Percentiles rank a stretch among this genome's conserved stretches.
Conservation (phyloP, 1,139 yeast species). For the Petasospora fabianii region DNA sequence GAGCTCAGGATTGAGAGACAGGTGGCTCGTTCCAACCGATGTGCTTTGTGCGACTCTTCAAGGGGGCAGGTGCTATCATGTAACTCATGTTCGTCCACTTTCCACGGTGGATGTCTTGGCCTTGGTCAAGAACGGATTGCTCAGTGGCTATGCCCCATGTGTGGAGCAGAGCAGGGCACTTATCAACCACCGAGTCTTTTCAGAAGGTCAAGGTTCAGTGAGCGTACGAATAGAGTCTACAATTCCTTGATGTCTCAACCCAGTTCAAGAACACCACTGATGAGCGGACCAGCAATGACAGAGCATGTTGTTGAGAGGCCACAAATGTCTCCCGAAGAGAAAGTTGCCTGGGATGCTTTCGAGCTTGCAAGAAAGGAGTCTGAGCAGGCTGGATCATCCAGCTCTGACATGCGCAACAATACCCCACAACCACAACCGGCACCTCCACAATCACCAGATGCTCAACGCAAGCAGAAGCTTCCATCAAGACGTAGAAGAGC, state of each 20-base stretch:
- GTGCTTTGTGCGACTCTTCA: conserved; percentile 24
- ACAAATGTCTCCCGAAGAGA: conserved; percentile 21
- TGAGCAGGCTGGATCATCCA: not conserved
- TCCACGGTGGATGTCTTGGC: conserved; percentile 27
- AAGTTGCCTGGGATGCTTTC: conserved; percentile 23
- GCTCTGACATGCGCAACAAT: not conserved
- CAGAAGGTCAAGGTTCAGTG: conserved; percentile 25
- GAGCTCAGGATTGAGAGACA: conserved; percentile 20
- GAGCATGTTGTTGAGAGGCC: conserved; percentile 13
- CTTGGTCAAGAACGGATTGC: conserved; percentile 8
- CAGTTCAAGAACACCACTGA: not conserved
- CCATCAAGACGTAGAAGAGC: conserved; percentile 20
- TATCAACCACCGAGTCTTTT: conserved; percentile 20
- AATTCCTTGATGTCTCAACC: conserved; percentile 12
- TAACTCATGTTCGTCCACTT: conserved; percentile 24
- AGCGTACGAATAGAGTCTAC: conserved; percentile 26
- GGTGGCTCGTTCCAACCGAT: conserved; percentile 22
- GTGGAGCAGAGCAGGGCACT: conserved; percentile 25
- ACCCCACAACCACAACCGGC: not conserved
- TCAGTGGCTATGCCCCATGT: conserved; percentile 28
- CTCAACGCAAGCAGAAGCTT: conserved; percentile 18
- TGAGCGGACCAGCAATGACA: conserved; percentile 5
- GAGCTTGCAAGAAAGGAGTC: conserved; percentile 18
- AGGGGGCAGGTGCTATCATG: conserved; percentile 21
- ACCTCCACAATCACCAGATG: not conserved